phyloP scores from a whole-genome alignment of 805 yeast genomes.

The Candida orba region DNA sequence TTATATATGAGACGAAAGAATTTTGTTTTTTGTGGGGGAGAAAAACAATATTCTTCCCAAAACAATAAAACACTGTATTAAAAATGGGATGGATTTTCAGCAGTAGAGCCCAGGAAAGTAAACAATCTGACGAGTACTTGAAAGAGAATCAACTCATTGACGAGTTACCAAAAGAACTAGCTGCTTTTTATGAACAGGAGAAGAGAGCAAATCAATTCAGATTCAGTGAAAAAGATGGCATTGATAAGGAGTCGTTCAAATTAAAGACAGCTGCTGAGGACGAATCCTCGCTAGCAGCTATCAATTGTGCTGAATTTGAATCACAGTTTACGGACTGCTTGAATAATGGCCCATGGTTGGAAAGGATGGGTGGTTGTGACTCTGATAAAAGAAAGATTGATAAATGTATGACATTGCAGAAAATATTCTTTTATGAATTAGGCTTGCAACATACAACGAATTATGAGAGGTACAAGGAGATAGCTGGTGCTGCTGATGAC shows the following conservation, averaged over 20 bases:
- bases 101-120: background rate
- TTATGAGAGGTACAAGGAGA: constrained; percentile 6
- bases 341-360: constrained; percentile 14
- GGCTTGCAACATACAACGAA: constrained; percentile 10
- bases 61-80: too few species aligned
- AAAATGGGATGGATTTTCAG: constrained; percentile 5
- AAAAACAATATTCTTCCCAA: too few species aligned
- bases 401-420: constrained; percentile 16
- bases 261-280: background rate
- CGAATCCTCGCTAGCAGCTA: background rate
- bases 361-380: constrained; percentile 14
- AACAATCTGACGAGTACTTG: background rate
- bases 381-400: constrained; percentile 7
- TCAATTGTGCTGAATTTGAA: constrained; percentile 20
- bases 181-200: background rate
- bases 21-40: too few species aligned
- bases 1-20: too few species aligned
- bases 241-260: background rate
- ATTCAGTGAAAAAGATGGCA: background rate
- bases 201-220: background rate
- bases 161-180: constrained; percentile 2
- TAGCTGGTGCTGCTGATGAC: constrained; percentile 13
- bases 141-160: constrained; percentile 2
- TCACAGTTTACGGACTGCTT: constrained; percentile 16
- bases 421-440: constrained; percentile 10